Base-by-base conservation (phyloP, 306 rosid species). In the Lotus japonicus region DNA sequence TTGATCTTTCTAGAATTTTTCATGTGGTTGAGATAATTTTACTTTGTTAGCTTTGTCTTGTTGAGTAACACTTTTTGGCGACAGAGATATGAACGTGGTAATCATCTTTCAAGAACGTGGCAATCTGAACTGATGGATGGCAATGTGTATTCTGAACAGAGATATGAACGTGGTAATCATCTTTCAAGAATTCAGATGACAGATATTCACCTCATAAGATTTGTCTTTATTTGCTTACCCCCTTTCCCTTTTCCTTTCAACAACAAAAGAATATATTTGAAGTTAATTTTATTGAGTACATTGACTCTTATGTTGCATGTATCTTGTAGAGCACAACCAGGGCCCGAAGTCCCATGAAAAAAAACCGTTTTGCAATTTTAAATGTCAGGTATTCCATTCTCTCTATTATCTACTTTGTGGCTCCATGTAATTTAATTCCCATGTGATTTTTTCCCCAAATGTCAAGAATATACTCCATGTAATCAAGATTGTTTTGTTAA, bases 11-110 rank as follows among this genome's bases (percentile, higher is more conserved):
- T 68, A 5, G 21, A 41, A 65, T 7, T 11, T 17, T 62, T 7
- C 31, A 17, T 48, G 17, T 43, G 8, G 45, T 65, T 76, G 15
- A 52, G 28, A 56, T 12, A 38, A 19, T 39, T 69, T 69, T 50
- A 12, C 46, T 60, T 71, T 11, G 62, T 69, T 39, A 11, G n/a
- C 77, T 61, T 83, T 60, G n/a, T 75, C 55, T 51, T 63, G 70
- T 21, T 60, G 97, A 86, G 83, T 79, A 78, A 81, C 70, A 17
- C 70, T 66, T 62, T 67, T 82, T 85, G 88, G 87, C 89, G 86
- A 85, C 78, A 38, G 69, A 74, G 89, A 80, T 75, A 65, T 64
- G 71, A 75, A 81, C n/a, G n/a, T n/a, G n/a, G n/a, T n/a, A n/a
- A n/a, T n/a, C n/a, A n/a, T n/a, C n/a, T n/a, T n/a, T n/a, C n/a